These are phyloP conservation scores for Flaveria sonorensis DNA, from an alignment of 129 eudicot genomes.

Conservation along the genomic window DNA sequence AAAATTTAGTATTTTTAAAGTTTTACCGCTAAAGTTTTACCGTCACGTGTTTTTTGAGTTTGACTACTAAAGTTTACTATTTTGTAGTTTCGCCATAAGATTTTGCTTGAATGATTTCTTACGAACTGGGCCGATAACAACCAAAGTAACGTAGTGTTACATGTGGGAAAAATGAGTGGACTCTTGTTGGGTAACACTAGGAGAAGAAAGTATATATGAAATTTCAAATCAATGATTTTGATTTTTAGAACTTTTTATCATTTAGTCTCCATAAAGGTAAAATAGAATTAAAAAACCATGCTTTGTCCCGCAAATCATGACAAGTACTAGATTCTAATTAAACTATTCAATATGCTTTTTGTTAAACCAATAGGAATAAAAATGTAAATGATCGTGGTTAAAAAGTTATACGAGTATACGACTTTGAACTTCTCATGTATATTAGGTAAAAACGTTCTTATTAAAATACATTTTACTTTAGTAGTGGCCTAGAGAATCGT, in stretches of 20 bases:
- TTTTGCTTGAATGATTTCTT: no score
- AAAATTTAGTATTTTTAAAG: no score
- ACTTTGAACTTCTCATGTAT: neutral
- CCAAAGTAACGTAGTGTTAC: no score
- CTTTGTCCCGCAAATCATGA: constrained; percentile 30
- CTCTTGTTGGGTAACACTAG: no score
- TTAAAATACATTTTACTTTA: neutral
- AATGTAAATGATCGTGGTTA: neutral
- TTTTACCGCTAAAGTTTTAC: no score
- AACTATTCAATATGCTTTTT: constrained; percentile 16
- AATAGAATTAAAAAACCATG: constrained; percentile 13
- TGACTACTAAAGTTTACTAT: no score
- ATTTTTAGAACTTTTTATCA: constrained; percentile 12
- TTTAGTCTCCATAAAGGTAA: constrained; percentile 5
- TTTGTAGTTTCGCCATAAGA: no score
- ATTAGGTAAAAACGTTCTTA: neutral
- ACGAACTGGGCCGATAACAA: no score
- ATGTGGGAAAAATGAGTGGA: no score
- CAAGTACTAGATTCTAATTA: constrained; percentile 26
- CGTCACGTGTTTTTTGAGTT: no score
- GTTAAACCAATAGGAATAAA: neutral
- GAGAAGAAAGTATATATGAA: neutral
- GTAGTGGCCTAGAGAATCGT: neutral
- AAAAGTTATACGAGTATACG: neutral
- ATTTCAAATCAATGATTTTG: neutral